Evolutionary conservation across 2,329 filamentous ascomycete genomes (phyloP), one percentile per base, ranked within the genome.

Genomic region (Aureobasidium sp.): DNA sequence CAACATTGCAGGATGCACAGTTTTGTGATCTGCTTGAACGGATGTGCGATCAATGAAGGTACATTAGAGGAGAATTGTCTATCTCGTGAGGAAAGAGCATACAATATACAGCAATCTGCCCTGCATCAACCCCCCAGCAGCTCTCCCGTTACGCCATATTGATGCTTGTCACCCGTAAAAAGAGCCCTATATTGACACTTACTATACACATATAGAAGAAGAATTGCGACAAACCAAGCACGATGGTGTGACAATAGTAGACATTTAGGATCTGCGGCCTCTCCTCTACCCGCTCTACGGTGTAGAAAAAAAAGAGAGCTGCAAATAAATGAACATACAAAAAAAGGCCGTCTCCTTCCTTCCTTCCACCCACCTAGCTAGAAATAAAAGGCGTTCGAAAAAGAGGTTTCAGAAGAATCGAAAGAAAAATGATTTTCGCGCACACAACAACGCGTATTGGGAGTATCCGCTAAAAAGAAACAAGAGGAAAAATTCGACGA

Each of bases 391-490:
- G 25, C 9, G 16, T 45, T n/a, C 9, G 37, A 55, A 27, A 30
- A 16, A 29, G 7, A 21, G 21, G 21, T 21, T 16, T 9, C 36
- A 15, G 21, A n/a, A 54, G 37, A 42, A 41, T 27, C 13, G 29
- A 47, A 37, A n/a, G 39, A 21, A 15, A 44, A 25, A n/a, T 5
- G 27, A 39, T 54, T 42, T 30, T n/a, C 21, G 42, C 53, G 42
- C 53, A 47, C 15, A 41, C 49, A 53, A 39, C 21, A 27, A 34
- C 41, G 53, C 53, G 41, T 37, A 45, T 15, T 29, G 52, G 53
- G 53, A 57, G 53, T 57, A 57, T 57, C 53, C 53, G 53, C 53
- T 57, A 47, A 57, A 47, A 57, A 45, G 41, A 25, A 57, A 57
- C 37, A 34, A 36, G 39, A 54, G 52, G 37, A 45, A 44, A 57